These are phyloP conservation scores for Pelargonium hybrid DNA, from an alignment of 441 rosid species.

Conservation along the genomic window DNA sequence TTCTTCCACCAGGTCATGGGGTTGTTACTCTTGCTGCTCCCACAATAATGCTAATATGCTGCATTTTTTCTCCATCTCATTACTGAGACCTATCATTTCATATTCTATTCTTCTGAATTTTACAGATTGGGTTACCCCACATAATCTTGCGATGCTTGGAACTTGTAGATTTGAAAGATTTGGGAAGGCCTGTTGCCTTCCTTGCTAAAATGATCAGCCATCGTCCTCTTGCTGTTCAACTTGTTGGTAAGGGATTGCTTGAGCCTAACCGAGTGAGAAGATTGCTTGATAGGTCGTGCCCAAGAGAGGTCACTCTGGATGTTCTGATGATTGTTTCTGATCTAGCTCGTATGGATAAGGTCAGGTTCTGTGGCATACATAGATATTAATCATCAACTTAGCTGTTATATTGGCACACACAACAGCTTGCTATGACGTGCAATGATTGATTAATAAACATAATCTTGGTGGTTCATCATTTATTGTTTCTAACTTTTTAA, in stretches of 20 bases:
- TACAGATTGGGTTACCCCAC: conserved; percentile 72
- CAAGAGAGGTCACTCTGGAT: conserved; percentile 75
- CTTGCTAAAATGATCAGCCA: conserved; percentile 81
- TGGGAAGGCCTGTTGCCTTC: conserved; percentile 80
- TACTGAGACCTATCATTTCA: conserved; percentile 12
- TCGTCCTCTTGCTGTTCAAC: conserved; percentile 71
- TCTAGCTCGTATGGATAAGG: conserved; percentile 94
- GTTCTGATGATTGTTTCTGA: conserved; percentile 85
- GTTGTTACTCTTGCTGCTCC: not conserved
- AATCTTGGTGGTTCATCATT: not conserved
- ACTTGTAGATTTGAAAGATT: conserved; percentile 65
- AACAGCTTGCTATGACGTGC: not conserved
- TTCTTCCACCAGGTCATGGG: not conserved
- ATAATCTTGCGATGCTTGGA: conserved; percentile 65
- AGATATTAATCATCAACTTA: not conserved
- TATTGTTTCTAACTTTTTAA: not conserved
- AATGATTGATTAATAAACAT: not conserved
- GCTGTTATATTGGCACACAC: not conserved
- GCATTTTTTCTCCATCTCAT: not conserved
- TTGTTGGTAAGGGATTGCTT: conserved; percentile 74
- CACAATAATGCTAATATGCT: not conserved
- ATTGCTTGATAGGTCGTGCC: conserved; percentile 56
- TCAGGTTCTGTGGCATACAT: conserved; percentile 24
- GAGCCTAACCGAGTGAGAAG: conserved; percentile 64
- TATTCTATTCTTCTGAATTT: conserved; percentile 20